A percentile compares a stretch with the other conserved stretches of the same genome.
Evolutionary conservation across 768 basidiomycete species (phyloP).

Genomic region (Mycena olivaceomarginata): DNA sequence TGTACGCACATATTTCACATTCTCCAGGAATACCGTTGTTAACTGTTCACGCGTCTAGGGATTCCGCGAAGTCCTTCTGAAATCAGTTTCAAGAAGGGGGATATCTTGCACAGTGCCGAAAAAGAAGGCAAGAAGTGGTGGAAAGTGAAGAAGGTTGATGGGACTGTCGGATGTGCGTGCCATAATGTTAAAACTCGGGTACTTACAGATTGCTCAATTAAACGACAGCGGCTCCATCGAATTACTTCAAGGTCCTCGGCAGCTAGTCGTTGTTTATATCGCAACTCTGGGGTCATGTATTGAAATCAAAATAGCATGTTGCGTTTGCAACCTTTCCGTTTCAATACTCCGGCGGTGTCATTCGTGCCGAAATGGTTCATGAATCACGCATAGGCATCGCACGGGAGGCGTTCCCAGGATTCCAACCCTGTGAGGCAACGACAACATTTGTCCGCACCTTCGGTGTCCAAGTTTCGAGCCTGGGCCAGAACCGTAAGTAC

Average conservation of each 20-base stretch:
- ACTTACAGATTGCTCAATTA: not conserved
- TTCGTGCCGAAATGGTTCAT: too few species aligned
- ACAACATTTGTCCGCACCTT: too few species aligned
- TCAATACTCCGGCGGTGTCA: too few species aligned
- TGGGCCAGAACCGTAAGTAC: too few species aligned
- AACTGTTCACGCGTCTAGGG: constrained; percentile 49
- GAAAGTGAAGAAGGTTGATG: constrained; percentile 78
- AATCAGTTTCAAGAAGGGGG: constrained; percentile 84
- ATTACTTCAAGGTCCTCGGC: constrained; percentile 40
- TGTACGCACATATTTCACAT: constrained; percentile 30
- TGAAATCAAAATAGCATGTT: too few species aligned
- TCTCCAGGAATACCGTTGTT: not conserved
- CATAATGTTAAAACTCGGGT: not conserved
- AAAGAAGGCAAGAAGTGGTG: constrained; percentile 78
- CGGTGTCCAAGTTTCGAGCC: too few species aligned
- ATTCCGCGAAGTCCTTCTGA: constrained; percentile 78
- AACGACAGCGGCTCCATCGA: constrained; percentile 40
- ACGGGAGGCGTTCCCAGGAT: too few species aligned
- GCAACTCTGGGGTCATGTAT: too few species aligned
- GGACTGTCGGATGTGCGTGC: constrained; percentile 70
- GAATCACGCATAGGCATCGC: too few species aligned
- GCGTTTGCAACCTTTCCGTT: too few species aligned
- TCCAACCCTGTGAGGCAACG: too few species aligned
- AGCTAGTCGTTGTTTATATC: not conserved
- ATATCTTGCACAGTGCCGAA: constrained; percentile 83